phyloP scores from a whole-genome alignment of 2,329 filamentous ascomycete species.

The Chrysosporium queenslandicum region DNA sequence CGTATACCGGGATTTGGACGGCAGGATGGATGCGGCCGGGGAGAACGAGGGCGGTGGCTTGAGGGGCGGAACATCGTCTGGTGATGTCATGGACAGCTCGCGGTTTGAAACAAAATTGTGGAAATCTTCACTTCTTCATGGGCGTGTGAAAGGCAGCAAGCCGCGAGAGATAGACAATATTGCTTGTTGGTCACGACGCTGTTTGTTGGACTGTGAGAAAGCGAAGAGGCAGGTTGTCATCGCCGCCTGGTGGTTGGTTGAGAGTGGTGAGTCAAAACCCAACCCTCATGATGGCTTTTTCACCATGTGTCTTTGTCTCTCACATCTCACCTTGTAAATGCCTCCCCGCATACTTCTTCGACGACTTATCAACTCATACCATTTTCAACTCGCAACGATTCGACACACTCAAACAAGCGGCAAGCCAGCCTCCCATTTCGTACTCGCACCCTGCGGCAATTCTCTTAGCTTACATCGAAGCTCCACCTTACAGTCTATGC shows the following conservation, averaged over 20 bases:
- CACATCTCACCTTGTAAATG: too few relatives aligned
- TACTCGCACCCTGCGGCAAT: background rate
- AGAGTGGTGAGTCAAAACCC: background rate
- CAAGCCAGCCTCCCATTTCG: background rate
- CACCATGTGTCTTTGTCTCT: too few relatives aligned
- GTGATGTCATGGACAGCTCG: slow-evolving; percentile 55
- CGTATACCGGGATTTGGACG: slow-evolving; percentile 51
- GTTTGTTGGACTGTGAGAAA: background rate
- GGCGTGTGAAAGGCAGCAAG: slow-evolving; percentile 3
- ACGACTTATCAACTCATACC: background rate
- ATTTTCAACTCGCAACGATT: background rate
- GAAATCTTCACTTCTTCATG: background rate
- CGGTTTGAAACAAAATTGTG: background rate
- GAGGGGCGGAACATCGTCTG: slow-evolving; percentile 53
- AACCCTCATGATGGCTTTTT: background rate
- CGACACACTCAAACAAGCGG: background rate
- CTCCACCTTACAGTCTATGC: slow-evolving; percentile 1
- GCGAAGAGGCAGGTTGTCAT: background rate
- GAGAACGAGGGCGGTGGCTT: slow-evolving; percentile 61
- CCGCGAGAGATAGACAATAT: background rate
- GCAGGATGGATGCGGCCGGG: slow-evolving; percentile 50
- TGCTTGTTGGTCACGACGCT: background rate
- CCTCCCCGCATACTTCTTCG: slow-evolving; percentile 2
- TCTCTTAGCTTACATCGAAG: background rate
- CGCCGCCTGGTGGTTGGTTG: background rate